Evolutionary conservation across 2,329 filamentous ascomycete genomes (phyloP), one percentile per base, ranked within the genome.

Genomic region (Blastomyces silverae): DNA sequence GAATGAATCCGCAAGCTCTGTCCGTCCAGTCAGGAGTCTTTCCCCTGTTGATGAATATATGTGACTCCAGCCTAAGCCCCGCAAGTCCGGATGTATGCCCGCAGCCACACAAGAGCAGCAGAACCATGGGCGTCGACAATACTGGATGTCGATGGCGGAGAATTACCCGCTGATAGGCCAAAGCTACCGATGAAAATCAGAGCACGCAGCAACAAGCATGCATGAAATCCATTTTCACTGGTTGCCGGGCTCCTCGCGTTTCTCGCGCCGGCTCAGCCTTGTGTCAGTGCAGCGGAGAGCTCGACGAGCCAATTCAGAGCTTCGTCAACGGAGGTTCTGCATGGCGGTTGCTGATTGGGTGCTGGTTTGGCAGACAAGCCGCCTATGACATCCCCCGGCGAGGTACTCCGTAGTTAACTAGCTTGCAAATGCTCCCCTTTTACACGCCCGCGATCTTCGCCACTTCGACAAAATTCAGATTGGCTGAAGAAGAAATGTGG

Each of bases 311-410:
- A 60, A 60, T 60, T 60, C 57, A 17, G 25, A 46, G n/a, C 39
- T 46, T 46, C 39, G 15, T 60, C 57, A 60, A 60, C 57, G n/a
- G 8, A 25, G 20, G 8, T 6, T 3, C 3, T 25, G 37, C 46
- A 60, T 17, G 37, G 22, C 42, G n/a, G 11, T 31, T 46, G 39
- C 13, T 60, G 57, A 60, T 60, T 60, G 57, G 57, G 57, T 46
- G 57, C 20, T 60, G 11, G 39, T 34, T 25, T 46, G 22, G 4
- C 37, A 31, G 37, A 28, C 22, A 17, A 17, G 57, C 57, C 37
- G 57, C 57, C 37, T 44, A 59, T 46, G 57, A 20, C n/a, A 44
- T n/a, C 34, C 7, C 7, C 7, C 7, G 20, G 17, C 20, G 1
- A n/a, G 22, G 8, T 1, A n/a, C n/a, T n/a, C n/a, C n/a, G n/a